Evolutionary conservation across 371 early-diverging fungal genomes (phyloP).

Genomic region (Zancudomyces culisetae): DNA sequence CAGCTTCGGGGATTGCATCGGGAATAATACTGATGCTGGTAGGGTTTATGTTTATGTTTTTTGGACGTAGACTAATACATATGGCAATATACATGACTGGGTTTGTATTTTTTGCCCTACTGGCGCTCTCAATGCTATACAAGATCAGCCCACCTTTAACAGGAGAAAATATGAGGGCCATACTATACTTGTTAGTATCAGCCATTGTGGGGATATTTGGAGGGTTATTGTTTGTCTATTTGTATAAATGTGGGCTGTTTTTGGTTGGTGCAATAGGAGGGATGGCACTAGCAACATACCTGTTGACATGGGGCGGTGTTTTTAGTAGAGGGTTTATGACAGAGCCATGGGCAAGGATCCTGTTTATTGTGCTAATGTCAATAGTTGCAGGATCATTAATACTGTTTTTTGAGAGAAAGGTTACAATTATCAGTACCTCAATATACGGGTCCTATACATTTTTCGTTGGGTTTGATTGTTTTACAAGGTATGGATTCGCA

Average conservation of each 20-base stretch:
- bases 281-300: slow-evolving; percentile 29
- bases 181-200: slow-evolving; percentile 31
- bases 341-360: slow-evolving; percentile 32
- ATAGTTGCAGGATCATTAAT: slow-evolving; percentile 31
- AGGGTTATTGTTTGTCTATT: slow-evolving; percentile 30
- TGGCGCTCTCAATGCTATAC: slow-evolving; percentile 11
- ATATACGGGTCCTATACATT: slow-evolving; percentile 47
- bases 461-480: slow-evolving; percentile 58
- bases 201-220: slow-evolving; percentile 33
- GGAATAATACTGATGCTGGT: slow-evolving; percentile 37
- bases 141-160: slow-evolving; percentile 17
- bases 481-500: slow-evolving; percentile 43
- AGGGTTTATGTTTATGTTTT: slow-evolving; percentile 41
- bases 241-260: slow-evolving; percentile 16
- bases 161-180: slow-evolving; percentile 17
- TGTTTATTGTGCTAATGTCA: slow-evolving; percentile 36
- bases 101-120: slow-evolving; percentile 28
- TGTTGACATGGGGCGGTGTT: slow-evolving; percentile 31
- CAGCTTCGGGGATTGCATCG: slow-evolving; percentile 32
- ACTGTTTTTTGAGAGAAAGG: slow-evolving; percentile 28
- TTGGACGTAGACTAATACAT: slow-evolving; percentile 34
- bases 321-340: slow-evolving; percentile 29
- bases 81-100: slow-evolving; percentile 37
- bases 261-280: slow-evolving; percentile 41
- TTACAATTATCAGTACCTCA: slow-evolving; percentile 38